These are phyloP conservation scores for Austropuccinia psidii DNA, from an alignment of 1,284 basidiomycete genomes.

Conservation along the genomic window DNA sequence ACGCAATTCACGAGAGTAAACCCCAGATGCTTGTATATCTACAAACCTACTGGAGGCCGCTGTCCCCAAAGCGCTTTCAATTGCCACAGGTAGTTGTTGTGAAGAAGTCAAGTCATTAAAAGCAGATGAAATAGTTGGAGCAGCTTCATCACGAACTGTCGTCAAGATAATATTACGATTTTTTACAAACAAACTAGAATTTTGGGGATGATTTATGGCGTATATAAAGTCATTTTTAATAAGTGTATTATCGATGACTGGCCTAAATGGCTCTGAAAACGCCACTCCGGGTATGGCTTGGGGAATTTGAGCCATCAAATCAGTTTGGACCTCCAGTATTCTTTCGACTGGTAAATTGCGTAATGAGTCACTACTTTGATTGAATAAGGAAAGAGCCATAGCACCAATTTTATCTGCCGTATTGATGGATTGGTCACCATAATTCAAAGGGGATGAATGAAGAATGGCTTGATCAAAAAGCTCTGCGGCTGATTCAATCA, in stretches of 20 bases:
- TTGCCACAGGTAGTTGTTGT: slow-evolving; percentile 49
- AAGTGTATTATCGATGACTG: slow-evolving; percentile 31
- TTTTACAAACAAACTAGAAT: slow-evolving; percentile 30
- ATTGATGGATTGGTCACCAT: slow-evolving; percentile 58
- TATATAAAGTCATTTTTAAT: slow-evolving; percentile 31
- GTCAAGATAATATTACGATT: slow-evolving; percentile 57
- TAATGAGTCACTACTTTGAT: slow-evolving; percentile 54
- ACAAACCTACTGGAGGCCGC: neutral
- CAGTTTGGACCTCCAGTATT: slow-evolving; percentile 55
- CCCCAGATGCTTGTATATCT: neutral
- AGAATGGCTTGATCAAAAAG: slow-evolving; percentile 57
- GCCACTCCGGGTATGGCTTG: slow-evolving; percentile 55
- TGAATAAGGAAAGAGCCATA: slow-evolving; percentile 54
- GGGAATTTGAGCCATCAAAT: slow-evolving; percentile 51
- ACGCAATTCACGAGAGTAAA: slow-evolving; percentile 8
- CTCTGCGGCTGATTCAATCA: slow-evolving; percentile 40
- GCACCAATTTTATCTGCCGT: slow-evolving; percentile 57
- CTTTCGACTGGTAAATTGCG: slow-evolving; percentile 54
- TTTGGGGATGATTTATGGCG: slow-evolving; percentile 21
- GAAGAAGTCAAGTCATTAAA: slow-evolving; percentile 49
- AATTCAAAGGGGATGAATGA: slow-evolving; percentile 79
- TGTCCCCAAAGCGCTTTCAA: neutral
- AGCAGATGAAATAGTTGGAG: slow-evolving; percentile 55
- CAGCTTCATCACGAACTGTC: slow-evolving; percentile 64
- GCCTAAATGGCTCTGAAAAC: slow-evolving; percentile 48